A percentile compares a stretch with the other conserved stretches of the same genome.
These are phyloP conservation scores for Rhypophila decipiens DNA, from an alignment of 495 filamentous ascomycete species.

Conservation along the genomic window DNA sequence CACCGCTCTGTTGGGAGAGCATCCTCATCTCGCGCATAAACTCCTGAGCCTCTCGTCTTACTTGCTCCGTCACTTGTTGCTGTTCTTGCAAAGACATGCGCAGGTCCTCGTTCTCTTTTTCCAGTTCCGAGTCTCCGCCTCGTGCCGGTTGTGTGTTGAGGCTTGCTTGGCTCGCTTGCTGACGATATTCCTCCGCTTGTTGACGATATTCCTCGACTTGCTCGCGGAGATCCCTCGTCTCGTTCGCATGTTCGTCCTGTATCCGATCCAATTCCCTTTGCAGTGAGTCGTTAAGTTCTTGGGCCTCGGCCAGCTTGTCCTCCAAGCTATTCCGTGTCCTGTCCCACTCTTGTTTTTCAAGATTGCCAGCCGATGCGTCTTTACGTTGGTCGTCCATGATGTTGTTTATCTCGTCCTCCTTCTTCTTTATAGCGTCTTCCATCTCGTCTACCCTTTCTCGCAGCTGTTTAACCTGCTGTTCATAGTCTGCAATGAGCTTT, in stretches of 20 bases:
- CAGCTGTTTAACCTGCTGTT: slow-evolving; percentile 67
- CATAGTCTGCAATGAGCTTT: slow-evolving; percentile 67
- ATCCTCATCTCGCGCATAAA: slow-evolving; percentile 86
- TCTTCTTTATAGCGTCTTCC: slow-evolving; percentile 51
- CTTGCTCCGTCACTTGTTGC: slow-evolving; percentile 80
- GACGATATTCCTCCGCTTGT: slow-evolving; percentile 45
- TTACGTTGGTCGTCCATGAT: slow-evolving; percentile 38
- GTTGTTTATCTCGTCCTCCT: slow-evolving; percentile 41
- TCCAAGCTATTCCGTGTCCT: slow-evolving; percentile 69
- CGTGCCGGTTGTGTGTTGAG: slow-evolving; percentile 15
- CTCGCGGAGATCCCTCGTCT: slow-evolving; percentile 56
- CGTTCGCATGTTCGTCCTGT: slow-evolving; percentile 56
- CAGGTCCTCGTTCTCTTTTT: slow-evolving; percentile 65
- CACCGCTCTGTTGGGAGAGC: slow-evolving; percentile 69
- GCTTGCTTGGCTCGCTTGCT: too few relatives aligned
- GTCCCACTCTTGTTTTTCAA: slow-evolving; percentile 63
- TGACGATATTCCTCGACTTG: slow-evolving; percentile 48
- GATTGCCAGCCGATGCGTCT: slow-evolving; percentile 40
- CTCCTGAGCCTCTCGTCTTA: slow-evolving; percentile 73
- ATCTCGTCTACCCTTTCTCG: slow-evolving; percentile 67
- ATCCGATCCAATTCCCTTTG: slow-evolving; percentile 71
- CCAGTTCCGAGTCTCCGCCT: slow-evolving; percentile 52
- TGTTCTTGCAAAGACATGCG: slow-evolving; percentile 65
- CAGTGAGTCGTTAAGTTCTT: slow-evolving; percentile 68
- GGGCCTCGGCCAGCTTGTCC: slow-evolving; percentile 67